These are phyloP conservation scores for Leccinum truebloodii DNA, from an alignment of 768 basidiomycete species.

Conservation along the genomic window DNA sequence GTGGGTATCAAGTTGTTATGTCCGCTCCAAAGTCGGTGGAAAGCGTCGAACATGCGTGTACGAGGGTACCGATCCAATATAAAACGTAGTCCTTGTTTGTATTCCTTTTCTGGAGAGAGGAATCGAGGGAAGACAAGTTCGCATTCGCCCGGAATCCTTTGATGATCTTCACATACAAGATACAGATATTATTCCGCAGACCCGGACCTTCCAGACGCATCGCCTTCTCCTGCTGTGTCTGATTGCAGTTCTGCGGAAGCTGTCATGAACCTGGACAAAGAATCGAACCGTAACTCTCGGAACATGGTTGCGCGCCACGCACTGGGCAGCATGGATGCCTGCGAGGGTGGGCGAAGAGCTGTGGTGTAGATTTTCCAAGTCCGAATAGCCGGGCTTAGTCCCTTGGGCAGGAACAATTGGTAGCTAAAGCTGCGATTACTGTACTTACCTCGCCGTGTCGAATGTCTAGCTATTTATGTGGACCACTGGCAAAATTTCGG, in stretches of 20 bases:
- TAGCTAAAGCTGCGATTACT: background rate
- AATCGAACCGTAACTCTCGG: background rate
- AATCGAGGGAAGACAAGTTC: background rate
- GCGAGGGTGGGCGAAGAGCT: slow-evolving; percentile 43
- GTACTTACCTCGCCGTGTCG: too few relatives aligned
- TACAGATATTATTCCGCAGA: slow-evolving; percentile 12
- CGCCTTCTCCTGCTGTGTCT: slow-evolving; percentile 26
- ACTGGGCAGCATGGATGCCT: slow-evolving; percentile 82
- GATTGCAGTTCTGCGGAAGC: slow-evolving; percentile 44
- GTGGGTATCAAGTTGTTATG: too few relatives aligned
- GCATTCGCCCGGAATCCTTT: background rate
- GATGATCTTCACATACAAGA: background rate
- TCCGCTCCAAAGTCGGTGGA: too few relatives aligned
- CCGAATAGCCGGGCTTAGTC: background rate
- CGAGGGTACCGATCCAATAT: background rate
- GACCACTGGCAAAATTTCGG: slow-evolving; percentile 18
- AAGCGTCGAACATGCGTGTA: background rate
- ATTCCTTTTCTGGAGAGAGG: background rate
- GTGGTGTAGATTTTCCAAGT: background rate
- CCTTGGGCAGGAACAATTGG: background rate
- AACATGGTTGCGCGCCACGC: slow-evolving; percentile 25
- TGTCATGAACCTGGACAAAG: slow-evolving; percentile 49
- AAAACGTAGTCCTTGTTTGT: background rate
- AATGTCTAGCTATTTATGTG: too few relatives aligned
- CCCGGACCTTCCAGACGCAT: slow-evolving; percentile 3